Percentiles rank a stretch among this genome's conserved stretches.
Conservation (phyloP, 2,329 filamentous ascomycete species). For the Trichoderma sp. region DNA sequence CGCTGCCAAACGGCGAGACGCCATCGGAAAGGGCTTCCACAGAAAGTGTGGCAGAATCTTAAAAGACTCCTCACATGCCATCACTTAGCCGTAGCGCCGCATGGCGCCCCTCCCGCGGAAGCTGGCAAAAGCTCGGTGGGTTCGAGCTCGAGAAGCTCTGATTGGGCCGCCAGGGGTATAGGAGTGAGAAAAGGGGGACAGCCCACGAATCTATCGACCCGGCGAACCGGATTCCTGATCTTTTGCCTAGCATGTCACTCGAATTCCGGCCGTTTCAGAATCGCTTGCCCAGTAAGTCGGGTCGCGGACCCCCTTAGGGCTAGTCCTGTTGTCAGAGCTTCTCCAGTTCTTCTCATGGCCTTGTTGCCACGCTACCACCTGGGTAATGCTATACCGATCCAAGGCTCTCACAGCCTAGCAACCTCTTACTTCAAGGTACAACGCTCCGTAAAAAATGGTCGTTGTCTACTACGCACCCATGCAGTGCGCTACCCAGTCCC, state of each 20-base stretch:
- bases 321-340: conserved; percentile 8
- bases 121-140: neutral
- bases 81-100: conserved; percentile 22
- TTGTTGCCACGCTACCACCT: conserved; percentile 19
- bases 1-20: conserved; percentile 4
- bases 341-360: conserved; percentile 17
- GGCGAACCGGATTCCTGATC: conserved; percentile 26
- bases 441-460: neutral
- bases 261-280: conserved; percentile 21
- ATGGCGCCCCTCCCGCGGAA: conserved; percentile 21
- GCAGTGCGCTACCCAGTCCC: conserved; percentile 8
- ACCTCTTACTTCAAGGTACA: neutral
- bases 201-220: conserved; percentile 21
- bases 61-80: conserved; percentile 15
- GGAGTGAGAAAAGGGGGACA: conserved; percentile 2
- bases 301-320: conserved; percentile 9
- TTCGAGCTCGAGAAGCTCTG: neutral
- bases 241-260: conserved; percentile 22
- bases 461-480: neutral
- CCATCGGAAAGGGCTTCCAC: conserved; percentile 8
- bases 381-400: neutral
- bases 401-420: neutral
- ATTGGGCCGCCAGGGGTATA: conserved; percentile 1
- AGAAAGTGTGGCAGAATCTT: conserved; percentile 14
- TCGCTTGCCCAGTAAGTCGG: conserved; percentile 21